Evolutionary conservation across 768 basidiomycete species (phyloP).

Genomic region (Rhizopogon salebrosus): DNA sequence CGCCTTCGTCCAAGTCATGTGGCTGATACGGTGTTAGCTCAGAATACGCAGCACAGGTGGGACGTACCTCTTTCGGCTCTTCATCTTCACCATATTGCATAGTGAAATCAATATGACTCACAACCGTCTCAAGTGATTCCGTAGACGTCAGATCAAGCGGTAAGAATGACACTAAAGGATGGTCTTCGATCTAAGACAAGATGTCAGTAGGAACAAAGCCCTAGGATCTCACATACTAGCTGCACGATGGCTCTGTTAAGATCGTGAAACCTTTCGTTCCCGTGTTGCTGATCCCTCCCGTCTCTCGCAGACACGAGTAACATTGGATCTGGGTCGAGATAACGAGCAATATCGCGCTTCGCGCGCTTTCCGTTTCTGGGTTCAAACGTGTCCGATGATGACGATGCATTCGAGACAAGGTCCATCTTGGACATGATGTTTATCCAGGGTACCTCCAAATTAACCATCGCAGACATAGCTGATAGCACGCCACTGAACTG

Average conservation of each 20-base stretch:
- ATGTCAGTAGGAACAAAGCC: background rate
- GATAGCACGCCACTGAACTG: constrained; percentile 78
- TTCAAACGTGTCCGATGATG: constrained; percentile 36
- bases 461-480: constrained; percentile 99
- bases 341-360: constrained; percentile 84
- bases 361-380: constrained; percentile 69
- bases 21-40: constrained; percentile 45
- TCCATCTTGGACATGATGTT: constrained; percentile 99
- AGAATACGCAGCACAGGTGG: constrained; percentile 6
- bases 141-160: constrained; percentile 88
- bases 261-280: constrained; percentile 86
- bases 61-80: constrained; percentile 84
- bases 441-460: constrained; percentile 94
- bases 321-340: constrained; percentile 92
- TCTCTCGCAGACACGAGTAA: constrained; percentile 58
- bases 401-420: constrained; percentile 53
- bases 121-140: constrained; percentile 83
- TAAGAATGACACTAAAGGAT: constrained; percentile 94
- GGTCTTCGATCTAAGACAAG: constrained; percentile 83
- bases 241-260: constrained; percentile 95
- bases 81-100: constrained; percentile 99
- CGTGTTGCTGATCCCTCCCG: constrained; percentile 44
- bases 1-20: constrained; percentile 89
- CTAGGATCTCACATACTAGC: constrained; percentile 50
- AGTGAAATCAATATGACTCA: constrained; percentile 95